Evolutionary conservation across 192 early-diverging fungal species (phyloP).

Genomic region (Phlyctochytrium bullatum): DNA sequence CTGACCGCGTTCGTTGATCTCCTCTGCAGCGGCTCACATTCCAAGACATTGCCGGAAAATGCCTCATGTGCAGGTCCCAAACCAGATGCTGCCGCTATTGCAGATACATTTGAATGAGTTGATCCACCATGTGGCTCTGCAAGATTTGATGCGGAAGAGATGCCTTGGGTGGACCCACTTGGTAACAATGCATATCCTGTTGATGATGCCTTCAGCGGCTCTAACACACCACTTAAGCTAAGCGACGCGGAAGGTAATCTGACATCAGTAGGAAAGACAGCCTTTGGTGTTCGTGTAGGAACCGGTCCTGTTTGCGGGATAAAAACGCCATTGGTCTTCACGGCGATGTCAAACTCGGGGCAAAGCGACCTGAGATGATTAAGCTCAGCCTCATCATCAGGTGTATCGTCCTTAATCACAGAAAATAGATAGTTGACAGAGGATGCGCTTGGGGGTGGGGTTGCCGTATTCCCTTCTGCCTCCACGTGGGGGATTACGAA

Average conservation of each 20-base stretch:
- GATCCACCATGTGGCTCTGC: background rate
- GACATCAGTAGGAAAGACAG: constrained; percentile 18
- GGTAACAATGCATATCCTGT: background rate
- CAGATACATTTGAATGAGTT: background rate
- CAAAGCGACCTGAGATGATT: constrained; percentile 9
- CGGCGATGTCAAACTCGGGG: constrained; percentile 20
- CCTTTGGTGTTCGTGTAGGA: constrained; percentile 2
- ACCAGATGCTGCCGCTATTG: background rate
- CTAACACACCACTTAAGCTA: constrained; percentile 3
- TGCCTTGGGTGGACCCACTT: no score
- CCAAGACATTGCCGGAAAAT: background rate
- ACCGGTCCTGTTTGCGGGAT: constrained; percentile 8
- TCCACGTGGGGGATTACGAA: background rate
- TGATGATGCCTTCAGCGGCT: background rate
- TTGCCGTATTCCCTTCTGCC: background rate
- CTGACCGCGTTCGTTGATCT: constrained; percentile 21
- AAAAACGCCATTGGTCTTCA: background rate
- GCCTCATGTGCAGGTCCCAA: background rate
- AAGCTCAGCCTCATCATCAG: constrained; percentile 6
- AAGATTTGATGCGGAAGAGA: no score
- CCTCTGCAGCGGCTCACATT: constrained; percentile 21
- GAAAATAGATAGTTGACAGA: background rate
- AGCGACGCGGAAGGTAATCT: constrained; percentile 8
- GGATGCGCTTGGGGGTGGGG: background rate
- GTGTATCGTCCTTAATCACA: background rate